Evolutionary conservation across 2,329 filamentous ascomycete species (phyloP), one percentile per base, ranked within the genome.

Genomic region (Ophiostoma ulmi): DNA sequence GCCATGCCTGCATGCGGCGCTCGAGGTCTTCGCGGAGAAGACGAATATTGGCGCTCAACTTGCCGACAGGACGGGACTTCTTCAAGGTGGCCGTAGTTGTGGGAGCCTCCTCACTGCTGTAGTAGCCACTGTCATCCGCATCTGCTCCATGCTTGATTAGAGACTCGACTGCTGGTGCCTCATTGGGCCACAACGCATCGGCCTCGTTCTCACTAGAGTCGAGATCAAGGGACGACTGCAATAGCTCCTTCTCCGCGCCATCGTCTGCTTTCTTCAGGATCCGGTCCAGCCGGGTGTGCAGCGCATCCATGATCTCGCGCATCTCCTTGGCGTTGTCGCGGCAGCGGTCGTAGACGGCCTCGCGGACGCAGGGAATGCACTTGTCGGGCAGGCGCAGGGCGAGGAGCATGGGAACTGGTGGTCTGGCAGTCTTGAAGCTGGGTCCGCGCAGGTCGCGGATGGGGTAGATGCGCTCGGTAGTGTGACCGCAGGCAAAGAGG

Each of bases 401-500:
- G 5, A 71, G 58, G 14, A 71, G 20, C 22, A 69, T 8, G 41
- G 67, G 70, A 22, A 63, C 44, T 35, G 44, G 13, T 5, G 17
- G 39, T 6, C 17, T 2, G 7, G 31, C 20, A 2, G 39, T 20
- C 22, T 11, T 6, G 14, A 68, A 38, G 38, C 48, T 58, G 17
- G 67, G 26, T 13, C 31, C 35, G 36, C 35, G 36, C 14, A 26
- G n/a, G 36, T 66, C 61, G 20, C 61, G 55, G 61, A 71, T 68
- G 11, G 67, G 48, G 20, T 63, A 71, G 63, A 48, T 22, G 63
- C 48, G 48, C 20, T 69, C 38, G 48, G 39, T 10, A 3, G 61
- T 8, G 48, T 74, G 72, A 31, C 39, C 39, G 61, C 72, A 73
- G 35, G 70, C n/a, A n/a, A 70, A 73, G 26, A 73, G 26, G 39